phyloP scores from a whole-genome alignment of 192 early-diverging fungal genomes.

The Globomyces pollinis-pini region DNA sequence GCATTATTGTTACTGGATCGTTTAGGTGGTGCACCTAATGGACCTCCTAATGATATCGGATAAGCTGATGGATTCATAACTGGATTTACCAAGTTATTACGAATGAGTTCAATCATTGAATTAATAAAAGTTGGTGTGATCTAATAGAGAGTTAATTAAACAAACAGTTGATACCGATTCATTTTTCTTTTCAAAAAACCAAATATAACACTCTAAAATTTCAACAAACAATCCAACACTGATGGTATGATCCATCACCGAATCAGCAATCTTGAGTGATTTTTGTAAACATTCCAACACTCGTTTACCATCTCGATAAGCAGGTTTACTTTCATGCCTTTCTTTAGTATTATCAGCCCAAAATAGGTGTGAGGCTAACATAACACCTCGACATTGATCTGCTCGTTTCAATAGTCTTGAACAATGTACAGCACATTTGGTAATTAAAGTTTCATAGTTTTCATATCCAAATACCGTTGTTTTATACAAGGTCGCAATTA shows the following conservation, averaged over 20 bases:
- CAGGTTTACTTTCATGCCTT: constrained; percentile 46
- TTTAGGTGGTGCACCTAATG: background rate
- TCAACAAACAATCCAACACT: constrained; percentile 96
- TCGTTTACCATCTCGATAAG: constrained; percentile 78
- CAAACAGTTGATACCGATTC: constrained; percentile 70
- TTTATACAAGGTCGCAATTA: constrained; percentile 79
- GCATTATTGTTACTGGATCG: constrained; percentile 8
- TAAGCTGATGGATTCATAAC: constrained; percentile 1
- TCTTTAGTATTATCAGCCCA: constrained; percentile 59
- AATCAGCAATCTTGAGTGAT: constrained; percentile 90
- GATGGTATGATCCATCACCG: constrained; percentile 80
- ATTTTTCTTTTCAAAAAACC: constrained; percentile 90
- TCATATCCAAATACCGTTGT: constrained; percentile 77
- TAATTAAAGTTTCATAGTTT: constrained; percentile 92
- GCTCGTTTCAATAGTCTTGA: constrained; percentile 85
- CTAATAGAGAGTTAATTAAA: constrained; percentile 24
- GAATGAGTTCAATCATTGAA: constrained; percentile 89
- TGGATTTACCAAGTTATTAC: constrained; percentile 54
- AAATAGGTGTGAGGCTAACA: constrained; percentile 82
- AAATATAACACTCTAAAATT: constrained; percentile 88
- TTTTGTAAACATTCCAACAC: constrained; percentile 90
- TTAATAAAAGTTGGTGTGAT: constrained; percentile 91
- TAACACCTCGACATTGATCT: constrained; percentile 86
- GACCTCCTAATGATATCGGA: background rate
- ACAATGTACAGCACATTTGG: constrained; percentile 84